Evolutionary conservation across 1,284 basidiomycete genomes (phyloP).

Genomic region (Papiliotrema terrestris): DNA sequence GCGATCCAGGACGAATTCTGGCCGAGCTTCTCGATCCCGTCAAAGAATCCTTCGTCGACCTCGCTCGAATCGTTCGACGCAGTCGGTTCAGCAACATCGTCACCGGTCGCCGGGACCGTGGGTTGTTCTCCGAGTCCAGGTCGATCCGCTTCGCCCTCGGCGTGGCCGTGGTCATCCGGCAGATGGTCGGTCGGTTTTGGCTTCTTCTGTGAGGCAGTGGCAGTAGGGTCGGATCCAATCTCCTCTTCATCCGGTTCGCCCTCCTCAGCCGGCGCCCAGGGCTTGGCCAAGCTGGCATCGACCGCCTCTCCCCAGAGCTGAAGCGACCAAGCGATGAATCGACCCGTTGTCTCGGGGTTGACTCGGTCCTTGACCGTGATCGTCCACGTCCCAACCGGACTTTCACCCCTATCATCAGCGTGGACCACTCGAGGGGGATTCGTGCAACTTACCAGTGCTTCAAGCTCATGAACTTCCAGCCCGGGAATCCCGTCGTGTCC

Average conservation of each 20-base stretch:
- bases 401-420: slow-evolving; percentile 69
- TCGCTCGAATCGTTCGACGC: slow-evolving; percentile 17
- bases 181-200: slow-evolving; percentile 84
- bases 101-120: slow-evolving; percentile 6
- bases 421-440: background rate
- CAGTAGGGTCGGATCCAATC: slow-evolving; percentile 49
- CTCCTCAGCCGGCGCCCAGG: slow-evolving; percentile 54
- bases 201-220: slow-evolving; percentile 53
- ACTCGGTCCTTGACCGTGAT: slow-evolving; percentile 77
- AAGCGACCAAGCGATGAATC: slow-evolving; percentile 88
- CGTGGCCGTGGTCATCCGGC: slow-evolving; percentile 73
- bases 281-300: slow-evolving; percentile 65
- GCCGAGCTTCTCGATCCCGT: slow-evolving; percentile 71
- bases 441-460: slow-evolving; percentile 81
- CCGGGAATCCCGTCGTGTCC: slow-evolving; percentile 70
- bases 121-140: slow-evolving; percentile 26
- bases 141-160: slow-evolving; percentile 40
- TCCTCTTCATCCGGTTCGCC: slow-evolving; percentile 48
- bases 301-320: slow-evolving; percentile 88
- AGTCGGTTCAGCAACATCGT: slow-evolving; percentile 6
- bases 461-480: slow-evolving; percentile 97
- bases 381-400: slow-evolving; percentile 89
- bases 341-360: slow-evolving; percentile 62
- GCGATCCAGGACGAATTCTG: slow-evolving; percentile 80
- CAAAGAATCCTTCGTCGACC: slow-evolving; percentile 79